Conservation (phyloP, 768 basidiomycete species). For the Auriscalpium orientale region DNA sequence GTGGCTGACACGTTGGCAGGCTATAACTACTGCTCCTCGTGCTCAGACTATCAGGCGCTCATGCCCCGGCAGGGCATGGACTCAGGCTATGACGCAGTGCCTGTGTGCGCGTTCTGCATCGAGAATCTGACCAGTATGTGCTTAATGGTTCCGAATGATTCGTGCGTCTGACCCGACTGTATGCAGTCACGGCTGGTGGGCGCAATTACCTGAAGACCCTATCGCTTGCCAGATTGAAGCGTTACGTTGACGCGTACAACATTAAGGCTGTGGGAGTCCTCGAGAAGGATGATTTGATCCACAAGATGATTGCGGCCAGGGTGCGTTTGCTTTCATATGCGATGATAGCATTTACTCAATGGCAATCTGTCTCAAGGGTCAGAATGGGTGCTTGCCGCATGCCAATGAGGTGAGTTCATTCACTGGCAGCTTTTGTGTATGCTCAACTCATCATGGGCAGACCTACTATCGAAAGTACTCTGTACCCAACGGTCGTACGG, state of each 20-base stretch:
- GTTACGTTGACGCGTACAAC: conserved; percentile 63
- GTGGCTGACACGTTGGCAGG: conserved; percentile 33
- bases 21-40: conserved; percentile 63
- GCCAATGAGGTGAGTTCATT: conserved; percentile 44
- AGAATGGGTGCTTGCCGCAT: conserved; percentile 53
- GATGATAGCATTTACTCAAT: background rate
- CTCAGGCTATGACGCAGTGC: conserved; percentile 54
- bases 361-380: conserved; percentile 28
- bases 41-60: conserved; percentile 69
- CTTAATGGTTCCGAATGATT: background rate
- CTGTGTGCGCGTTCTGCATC: conserved; percentile 70
- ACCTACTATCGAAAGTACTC: conserved; percentile 56
- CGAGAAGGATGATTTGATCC: conserved; percentile 76
- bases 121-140: conserved; percentile 54
- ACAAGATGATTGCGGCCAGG: conserved; percentile 42
- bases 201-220: conserved; percentile 46
- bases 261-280: conserved; percentile 54
- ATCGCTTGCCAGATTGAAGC: conserved; percentile 55
- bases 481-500: conserved; percentile 37
- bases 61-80: conserved; percentile 54
- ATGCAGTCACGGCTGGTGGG: conserved; percentile 62
- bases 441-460: conserved; percentile 22
- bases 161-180: conserved; percentile 1
- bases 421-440: background rate
- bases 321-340: conserved; percentile 30